Conservation (phyloP, 116 monocot genomes). For the Papilionanthe hybrid region DNA sequence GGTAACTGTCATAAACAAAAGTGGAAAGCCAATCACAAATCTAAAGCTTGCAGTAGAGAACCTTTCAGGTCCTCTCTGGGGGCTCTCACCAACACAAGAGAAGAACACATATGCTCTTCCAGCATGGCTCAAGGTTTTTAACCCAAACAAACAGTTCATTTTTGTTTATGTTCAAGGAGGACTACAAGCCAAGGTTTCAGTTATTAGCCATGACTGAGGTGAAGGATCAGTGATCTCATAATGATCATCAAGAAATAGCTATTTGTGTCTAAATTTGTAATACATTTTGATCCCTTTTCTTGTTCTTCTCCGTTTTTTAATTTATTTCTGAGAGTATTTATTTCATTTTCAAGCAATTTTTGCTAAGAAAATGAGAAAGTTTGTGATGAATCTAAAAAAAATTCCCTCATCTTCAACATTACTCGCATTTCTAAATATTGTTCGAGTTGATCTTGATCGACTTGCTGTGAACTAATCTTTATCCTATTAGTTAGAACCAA, state of each 20-base stretch:
- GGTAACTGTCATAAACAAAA: slow-evolving; percentile 57
- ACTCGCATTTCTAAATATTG: no score
- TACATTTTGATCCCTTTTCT: background rate
- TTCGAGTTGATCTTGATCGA: no score
- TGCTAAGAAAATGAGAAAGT: no score
- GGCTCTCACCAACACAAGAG: slow-evolving; percentile 36
- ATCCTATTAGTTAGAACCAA: no score
- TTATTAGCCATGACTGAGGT: slow-evolving; percentile 33
- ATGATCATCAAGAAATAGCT: background rate
- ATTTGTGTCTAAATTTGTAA: background rate
- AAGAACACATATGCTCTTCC: slow-evolving; percentile 55
- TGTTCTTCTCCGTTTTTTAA: background rate
- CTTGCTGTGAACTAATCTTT: no score
- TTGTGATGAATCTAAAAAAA: no score
- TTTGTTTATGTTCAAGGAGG: slow-evolving; percentile 86
- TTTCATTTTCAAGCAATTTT: background rate
- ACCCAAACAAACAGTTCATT: slow-evolving; percentile 31
- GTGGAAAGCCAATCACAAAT: slow-evolving; percentile 39
- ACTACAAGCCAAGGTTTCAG: slow-evolving; percentile 47
- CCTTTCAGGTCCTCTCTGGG: slow-evolving; percentile 64
- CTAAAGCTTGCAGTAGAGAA: slow-evolving; percentile 48
- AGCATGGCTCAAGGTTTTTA: slow-evolving; percentile 43
- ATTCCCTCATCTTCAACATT: no score
- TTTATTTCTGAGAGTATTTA: background rate
- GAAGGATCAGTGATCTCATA: background rate